Base-by-base conservation (phyloP, 371 early-diverging fungal genomes). In the Parasitella parasitica region DNA sequence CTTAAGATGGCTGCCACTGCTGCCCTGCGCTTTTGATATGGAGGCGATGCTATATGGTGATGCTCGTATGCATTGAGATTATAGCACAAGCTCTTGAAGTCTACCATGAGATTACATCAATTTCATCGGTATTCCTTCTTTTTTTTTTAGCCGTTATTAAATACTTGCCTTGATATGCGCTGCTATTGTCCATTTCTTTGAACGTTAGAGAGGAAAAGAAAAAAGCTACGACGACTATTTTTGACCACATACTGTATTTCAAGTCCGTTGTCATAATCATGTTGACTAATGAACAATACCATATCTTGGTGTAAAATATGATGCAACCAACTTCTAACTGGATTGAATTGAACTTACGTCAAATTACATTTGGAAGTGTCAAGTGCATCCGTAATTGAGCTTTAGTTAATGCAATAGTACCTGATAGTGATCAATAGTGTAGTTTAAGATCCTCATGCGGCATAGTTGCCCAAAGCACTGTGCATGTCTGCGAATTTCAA, bases 1-100 rank as follows among this genome's bases (percentile, higher is more conserved):
- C 80, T 63, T 16, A 80, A 13, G 34, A 80, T 75, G n/a, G 72
- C 70, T 16, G 71, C 75, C 3, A 80, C 80, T 20, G 69, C 65
- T 39, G 70, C 80, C 58, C 80, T 41, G 6, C 80, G 64, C 12
- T 69, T 66, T 57, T 75, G 73, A 9, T 63, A 28, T 9, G 67
- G 52, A n/a, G 76, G 76, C 8, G 78, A 75, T 49, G 70, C 66
- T n/a, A 77, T 64, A 51, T 65, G 71, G 3, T 61, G 28, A 8
- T 65, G 54, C 3, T 52, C 48, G 22, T 55, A 22, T 6, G 36
- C 34, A 56, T 66, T 61, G 2, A 73, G 46, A 24, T 68, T 63
- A n/a, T 35, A 48, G 57, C 70, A 70, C 9, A 76, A 36, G 3
- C 37, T 64, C 32, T 48, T 57, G 22, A 76, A 59, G 13, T 54